Evolutionary conservation across 2,329 filamentous ascomycete species (phyloP), one percentile per base, ranked within the genome.

Genomic region (Plenodomus biglobosus): DNA sequence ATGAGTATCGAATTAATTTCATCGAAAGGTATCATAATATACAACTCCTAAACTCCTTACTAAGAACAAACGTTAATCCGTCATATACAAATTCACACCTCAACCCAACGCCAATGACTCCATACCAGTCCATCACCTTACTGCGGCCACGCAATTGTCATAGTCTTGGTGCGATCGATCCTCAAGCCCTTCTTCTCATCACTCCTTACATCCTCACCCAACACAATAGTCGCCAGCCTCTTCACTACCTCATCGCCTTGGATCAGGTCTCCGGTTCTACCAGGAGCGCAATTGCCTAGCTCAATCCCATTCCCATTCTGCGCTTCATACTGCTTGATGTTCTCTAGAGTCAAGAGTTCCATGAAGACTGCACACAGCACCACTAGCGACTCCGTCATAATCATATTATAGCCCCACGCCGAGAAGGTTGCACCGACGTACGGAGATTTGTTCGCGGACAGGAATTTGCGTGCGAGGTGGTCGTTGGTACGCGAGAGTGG

Each of bases 391-490:
- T 67, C 61, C 2, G 55, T 67, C 49, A 73, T 62, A 10, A 52
- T 53, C 39, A 69, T 61, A 2, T 51, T 58, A 50, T 73, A 73
- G 16, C 71, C 70, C 70, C 70, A 70, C 2, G 50, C 61, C n/a
- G 51, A 56, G 40, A 60, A 68, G 0, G 46, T 52, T 0, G 67
- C 68, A 21, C 63, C 66, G 11, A 70, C 52, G 37, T 63, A 69
- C 1, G 59, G 55, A 5, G 59, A 42, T 17, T 58, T 55, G 32
- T 53, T 58, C 1, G 44, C 54, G 1, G 54, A 21, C 11, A 67
- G 47, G 49, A 70, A 68, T 15, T 57, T 42, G 0, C 56, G 41
- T 3, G 71, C 60, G 4, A 72, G 59, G 1, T 57, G 44, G 17
- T 55, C 57, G 50, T 73, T 72, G n/a, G 62, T 58, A 19, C 46